Conservation (phyloP, 2,329 filamentous ascomycete species). For the Pseudogymnoascus verrucosus region DNA sequence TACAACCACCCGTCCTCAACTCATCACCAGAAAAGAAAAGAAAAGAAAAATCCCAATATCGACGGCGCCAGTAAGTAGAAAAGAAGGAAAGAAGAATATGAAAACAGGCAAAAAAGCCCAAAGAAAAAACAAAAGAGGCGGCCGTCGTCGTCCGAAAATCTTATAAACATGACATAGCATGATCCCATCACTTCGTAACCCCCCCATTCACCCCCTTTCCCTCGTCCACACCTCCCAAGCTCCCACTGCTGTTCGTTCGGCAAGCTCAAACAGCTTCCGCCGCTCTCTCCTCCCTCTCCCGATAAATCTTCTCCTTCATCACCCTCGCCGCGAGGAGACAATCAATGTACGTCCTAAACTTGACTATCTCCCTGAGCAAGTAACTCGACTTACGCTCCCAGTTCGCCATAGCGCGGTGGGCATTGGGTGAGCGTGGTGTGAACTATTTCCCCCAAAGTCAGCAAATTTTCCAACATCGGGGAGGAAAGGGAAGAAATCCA, state of each 20-base stretch:
- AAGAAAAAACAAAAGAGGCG: constrained; percentile 12
- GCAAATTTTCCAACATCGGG: no score
- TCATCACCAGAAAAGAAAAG: not conserved
- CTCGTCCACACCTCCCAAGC: not conserved
- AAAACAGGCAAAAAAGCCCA: constrained; percentile 9
- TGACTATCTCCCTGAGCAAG: constrained; percentile 86
- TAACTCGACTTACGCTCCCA: constrained; percentile 97
- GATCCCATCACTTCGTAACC: not conserved
- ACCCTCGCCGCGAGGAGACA: constrained; percentile 63
- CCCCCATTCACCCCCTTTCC: not conserved
- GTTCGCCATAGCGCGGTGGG: constrained; percentile 79
- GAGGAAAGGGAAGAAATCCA: no score
- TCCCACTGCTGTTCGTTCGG: no score
- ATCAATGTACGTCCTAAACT: constrained; percentile 93
- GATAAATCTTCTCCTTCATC: constrained; percentile 61
- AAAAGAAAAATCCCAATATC: not conserved
- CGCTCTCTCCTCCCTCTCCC: constrained; percentile 39
- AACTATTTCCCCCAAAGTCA: constrained; percentile 41
- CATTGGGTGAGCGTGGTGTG: constrained; percentile 74
- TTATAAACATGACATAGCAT: not conserved
- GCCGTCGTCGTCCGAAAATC: not conserved
- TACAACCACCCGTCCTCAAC: not conserved
- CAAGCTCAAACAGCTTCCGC: not conserved
- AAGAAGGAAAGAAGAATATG: not conserved
- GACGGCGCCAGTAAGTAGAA: not conserved